These are phyloP conservation scores for Pseudozyma tsukubaensis DNA, from an alignment of 1,284 basidiomycete species.

Conservation along the genomic window DNA sequence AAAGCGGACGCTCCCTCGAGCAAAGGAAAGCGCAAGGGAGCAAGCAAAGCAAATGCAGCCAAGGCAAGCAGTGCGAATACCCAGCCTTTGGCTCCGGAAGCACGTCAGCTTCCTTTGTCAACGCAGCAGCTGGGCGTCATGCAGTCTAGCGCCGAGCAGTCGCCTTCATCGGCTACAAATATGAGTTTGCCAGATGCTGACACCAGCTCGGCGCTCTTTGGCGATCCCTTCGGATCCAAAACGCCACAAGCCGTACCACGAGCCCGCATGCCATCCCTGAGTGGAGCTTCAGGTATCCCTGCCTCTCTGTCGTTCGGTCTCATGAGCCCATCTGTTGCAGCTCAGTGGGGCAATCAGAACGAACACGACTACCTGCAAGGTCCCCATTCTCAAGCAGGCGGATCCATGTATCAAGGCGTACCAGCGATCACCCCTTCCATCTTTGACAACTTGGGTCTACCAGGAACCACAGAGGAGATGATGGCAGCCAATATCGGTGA, in stretches of 20 bases:
- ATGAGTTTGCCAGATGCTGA: not conserved
- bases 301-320: slow-evolving; percentile 36
- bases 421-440: slow-evolving; percentile 41
- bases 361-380: slow-evolving; percentile 31
- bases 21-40: not conserved
- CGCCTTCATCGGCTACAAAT: slow-evolving; percentile 18
- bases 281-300: slow-evolving; percentile 26
- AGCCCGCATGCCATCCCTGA: slow-evolving; percentile 29
- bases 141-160: slow-evolving; percentile 24
- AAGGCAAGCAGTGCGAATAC: slow-evolving; percentile 9
- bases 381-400: slow-evolving; percentile 26
- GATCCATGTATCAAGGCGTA: slow-evolving; percentile 7
- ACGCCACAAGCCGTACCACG: slow-evolving; percentile 27
- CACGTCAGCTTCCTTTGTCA: slow-evolving; percentile 41
- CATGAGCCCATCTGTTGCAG: slow-evolving; percentile 23
- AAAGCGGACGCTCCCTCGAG: not conserved
- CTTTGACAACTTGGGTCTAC: slow-evolving; percentile 38
- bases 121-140: slow-evolving; percentile 44
- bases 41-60: slow-evolving; percentile 9
- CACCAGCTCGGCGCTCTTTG: slow-evolving; percentile 3
- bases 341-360: slow-evolving; percentile 13
- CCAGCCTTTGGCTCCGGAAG: slow-evolving; percentile 26
- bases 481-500: slow-evolving; percentile 8
- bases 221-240: slow-evolving; percentile 20
- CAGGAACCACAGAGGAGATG: slow-evolving; percentile 13